Evolutionary conservation across 2,329 filamentous ascomycete genomes (phyloP), one percentile per base, ranked within the genome.

Genomic region (Aspergillus eucalypticola): DNA sequence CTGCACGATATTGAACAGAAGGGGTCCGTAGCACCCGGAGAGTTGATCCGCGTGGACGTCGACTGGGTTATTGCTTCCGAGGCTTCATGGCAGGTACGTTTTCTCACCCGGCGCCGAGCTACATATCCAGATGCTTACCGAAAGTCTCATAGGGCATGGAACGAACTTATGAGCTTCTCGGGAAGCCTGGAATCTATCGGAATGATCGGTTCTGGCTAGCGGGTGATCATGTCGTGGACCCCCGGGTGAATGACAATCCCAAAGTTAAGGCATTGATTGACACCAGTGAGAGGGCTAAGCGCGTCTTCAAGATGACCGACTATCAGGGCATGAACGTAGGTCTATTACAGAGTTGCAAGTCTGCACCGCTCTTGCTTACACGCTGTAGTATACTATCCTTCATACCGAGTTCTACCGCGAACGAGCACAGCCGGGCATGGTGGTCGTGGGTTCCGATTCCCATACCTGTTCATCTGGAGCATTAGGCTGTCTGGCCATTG

Each of bases 141-240:
- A 11, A 52, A 5, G 15, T 5, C 7, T 3, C 2, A 8, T 25
- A 69, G 72, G 73, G 75, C 42, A 82, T 82, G 79, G 71, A 76
- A 32, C 67, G 67, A 41, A 78, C 75, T 3, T 79, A 80, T 62
- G 68, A 78, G 4, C 55, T 67, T 3, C 65, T 83, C 7, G 77
- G 78, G 3, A 63, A 68, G 11, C 78, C 79, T 0, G 74, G 76
- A 3, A 78, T 81, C n/a, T 82, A 76, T 60, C 78, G 81, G 8
- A 83, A 82, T 55, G 80, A 83, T 61, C 70, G 81, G 0, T 77
- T 83, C 63, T 83, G 81, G 81, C 72, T 84, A 5, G 81, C 80
- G 0, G 77, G 77, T 2, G 82, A 83, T 64, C 81, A 83, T 61
- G 73, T 78, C 3, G 79, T 82, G 3, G 79, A 83, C 55, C 81